Base-by-base conservation (phyloP, 257 asterid species). In the Solanum corneliomulleri region DNA sequence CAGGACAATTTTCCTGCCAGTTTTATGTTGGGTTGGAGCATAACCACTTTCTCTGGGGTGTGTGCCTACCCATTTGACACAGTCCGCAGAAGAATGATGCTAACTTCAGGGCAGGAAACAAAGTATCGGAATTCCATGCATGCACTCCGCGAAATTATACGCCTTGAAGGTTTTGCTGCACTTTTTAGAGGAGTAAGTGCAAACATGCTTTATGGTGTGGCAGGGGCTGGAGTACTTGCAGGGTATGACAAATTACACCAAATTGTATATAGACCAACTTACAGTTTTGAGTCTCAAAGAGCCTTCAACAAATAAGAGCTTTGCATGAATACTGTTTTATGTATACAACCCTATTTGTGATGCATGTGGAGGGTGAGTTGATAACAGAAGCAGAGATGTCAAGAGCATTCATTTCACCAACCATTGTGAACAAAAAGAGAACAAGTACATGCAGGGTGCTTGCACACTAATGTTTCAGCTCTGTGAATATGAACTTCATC, bases 181-280 rank as follows among this genome's bases (percentile, higher is more conserved):
- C 94, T 95, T 25, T 96, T 87, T 82, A 91, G 98, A 89, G 99
- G 99, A 88, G 98, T 94, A 86, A 89, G 95, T 2, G 98, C 99
- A 86, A 97, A 97, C 88, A 93, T 95, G 92, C 94, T 97, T 83
- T 93, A 94, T 31, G 99, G 99, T 52, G 92, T 95, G 78, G 98
- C 99, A 18, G 99, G 99, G 83, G 99, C 99, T 44, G 99, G 99
- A 83, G 99, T 96, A 33, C 99, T 97, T 88, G 98, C 98, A 52
- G 99, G 99, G 91, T 97, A 97, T 85, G 99, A 97, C 89, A 93
- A 93, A 88, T 91, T 97, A 70, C 90, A 90, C 87, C 90, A 93
- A 89, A 86, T 95, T 88, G 93, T 91, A 85, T 88, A 94, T 92
- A 93, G 89, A 87, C 93, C 95, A 74, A 80, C 87, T 71, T 91